Conservation (phyloP, 345 rosid genomes). For the Kandelia obovata region DNA sequence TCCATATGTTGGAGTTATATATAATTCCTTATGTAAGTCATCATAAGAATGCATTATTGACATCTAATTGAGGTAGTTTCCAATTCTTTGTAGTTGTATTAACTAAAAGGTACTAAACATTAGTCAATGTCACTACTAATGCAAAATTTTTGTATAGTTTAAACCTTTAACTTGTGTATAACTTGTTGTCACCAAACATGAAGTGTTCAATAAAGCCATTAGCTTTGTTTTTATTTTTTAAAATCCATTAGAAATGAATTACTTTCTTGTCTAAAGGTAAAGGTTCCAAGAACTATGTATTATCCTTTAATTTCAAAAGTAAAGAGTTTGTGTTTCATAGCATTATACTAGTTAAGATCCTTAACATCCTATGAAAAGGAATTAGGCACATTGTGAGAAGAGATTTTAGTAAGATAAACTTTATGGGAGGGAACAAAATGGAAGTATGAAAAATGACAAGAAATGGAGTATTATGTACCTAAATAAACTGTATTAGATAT, state of each 20-base stretch:
- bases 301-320: no score
- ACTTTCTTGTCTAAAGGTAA: no score
- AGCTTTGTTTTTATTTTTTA: no score
- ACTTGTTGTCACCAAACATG: background rate
- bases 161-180: background rate
- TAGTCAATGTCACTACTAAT: background rate
- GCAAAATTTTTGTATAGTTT: background rate
- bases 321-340: background rate
- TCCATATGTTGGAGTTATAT: no score
- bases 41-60: no score
- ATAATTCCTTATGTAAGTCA: no score
- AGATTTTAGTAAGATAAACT: no score
- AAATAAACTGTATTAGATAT: background rate
- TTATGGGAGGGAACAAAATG: background rate
- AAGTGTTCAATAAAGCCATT: no score
- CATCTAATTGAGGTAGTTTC: no score
- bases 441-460: background rate
- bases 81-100: no score
- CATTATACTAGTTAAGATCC: background rate
- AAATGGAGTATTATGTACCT: background rate
- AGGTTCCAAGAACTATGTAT: no score
- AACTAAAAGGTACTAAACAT: no score
- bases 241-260: background rate
- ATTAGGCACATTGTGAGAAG: background rate
- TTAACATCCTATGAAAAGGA: background rate